Evolutionary conservation across 306 rosid species (phyloP).

Genomic region (Vachellia collinsii): DNA sequence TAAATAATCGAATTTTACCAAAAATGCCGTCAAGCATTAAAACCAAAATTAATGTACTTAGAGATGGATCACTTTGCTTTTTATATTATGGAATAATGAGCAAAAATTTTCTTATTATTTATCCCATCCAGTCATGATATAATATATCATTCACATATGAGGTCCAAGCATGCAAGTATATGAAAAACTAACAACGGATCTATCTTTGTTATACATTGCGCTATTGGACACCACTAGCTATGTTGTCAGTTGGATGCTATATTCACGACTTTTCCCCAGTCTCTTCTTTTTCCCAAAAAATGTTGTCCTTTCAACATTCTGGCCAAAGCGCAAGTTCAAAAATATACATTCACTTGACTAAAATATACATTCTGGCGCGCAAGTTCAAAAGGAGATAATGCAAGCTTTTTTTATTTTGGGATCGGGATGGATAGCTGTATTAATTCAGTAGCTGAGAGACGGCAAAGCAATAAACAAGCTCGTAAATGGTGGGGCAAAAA

Average conservation of each 20-base stretch:
- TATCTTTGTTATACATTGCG: background rate
- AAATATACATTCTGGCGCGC: background rate
- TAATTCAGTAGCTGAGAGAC: too few relatives aligned
- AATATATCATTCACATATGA: background rate
- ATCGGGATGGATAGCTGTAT: too few relatives aligned
- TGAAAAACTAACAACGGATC: background rate
- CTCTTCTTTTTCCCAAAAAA: background rate
- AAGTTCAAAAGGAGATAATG: too few relatives aligned
- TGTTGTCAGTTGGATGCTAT: background rate
- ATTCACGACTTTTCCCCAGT: background rate
- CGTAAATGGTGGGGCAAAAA: too few relatives aligned
- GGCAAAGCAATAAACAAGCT: too few relatives aligned
- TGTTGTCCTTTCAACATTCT: background rate
- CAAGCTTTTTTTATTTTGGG: too few relatives aligned
- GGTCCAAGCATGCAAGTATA: background rate
- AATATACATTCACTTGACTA: too few relatives aligned
- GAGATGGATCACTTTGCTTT: background rate
- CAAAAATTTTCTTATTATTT: background rate
- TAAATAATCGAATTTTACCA: background rate
- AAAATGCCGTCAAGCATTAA: too few relatives aligned
- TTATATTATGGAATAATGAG: background rate
- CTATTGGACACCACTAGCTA: background rate
- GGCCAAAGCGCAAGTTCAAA: background rate
- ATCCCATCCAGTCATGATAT: background rate
- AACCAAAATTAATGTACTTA: background rate